Evolutionary conservation across 306 rosid genomes (phyloP).

Genomic region (Acacia acuminata): DNA sequence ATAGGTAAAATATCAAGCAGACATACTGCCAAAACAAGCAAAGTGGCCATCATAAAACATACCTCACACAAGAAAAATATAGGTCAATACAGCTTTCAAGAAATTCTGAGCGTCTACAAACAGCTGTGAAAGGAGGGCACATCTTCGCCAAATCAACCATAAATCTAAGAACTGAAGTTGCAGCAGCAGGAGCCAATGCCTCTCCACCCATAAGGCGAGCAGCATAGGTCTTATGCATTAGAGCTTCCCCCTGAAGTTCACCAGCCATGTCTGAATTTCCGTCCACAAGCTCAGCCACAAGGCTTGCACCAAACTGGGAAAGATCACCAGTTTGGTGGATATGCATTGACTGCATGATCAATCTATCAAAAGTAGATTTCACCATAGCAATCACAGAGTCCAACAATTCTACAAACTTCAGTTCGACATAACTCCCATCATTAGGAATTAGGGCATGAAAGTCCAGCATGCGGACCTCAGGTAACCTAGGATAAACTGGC

Average conservation of each 20-base stretch:
- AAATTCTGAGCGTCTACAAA: constrained; percentile 90
- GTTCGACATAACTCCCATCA: constrained; percentile 72
- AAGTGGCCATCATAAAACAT: constrained; percentile 36
- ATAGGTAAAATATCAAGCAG: constrained; percentile 8
- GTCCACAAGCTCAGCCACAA: constrained; percentile 97
- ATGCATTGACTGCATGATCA: constrained; percentile 90
- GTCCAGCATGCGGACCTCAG: constrained; percentile 99
- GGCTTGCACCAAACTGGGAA: constrained; percentile 93
- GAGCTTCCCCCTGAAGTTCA: constrained; percentile 99
- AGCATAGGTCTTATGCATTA: constrained; percentile 99
- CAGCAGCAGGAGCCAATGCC: constrained; percentile 99
- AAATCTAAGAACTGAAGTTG: constrained; percentile 90
- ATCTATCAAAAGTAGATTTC: constrained; percentile 88
- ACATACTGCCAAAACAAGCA: constrained; percentile 12
- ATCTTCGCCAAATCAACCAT: constrained; percentile 99
- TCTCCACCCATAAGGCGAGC: constrained; percentile 99
- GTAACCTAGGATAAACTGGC: constrained; percentile 96
- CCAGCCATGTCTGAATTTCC: constrained; percentile 96
- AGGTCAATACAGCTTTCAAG: constrained; percentile 95
- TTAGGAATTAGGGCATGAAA: constrained; percentile 99
- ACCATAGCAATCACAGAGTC: constrained; percentile 95
- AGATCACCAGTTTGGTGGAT: constrained; percentile 95
- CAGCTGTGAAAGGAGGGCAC: constrained; percentile 86
- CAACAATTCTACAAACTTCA: constrained; percentile 80
- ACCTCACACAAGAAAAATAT: constrained; percentile 98